Percentiles rank a stretch among this genome's conserved stretches.
Evolutionary conservation across 2,329 filamentous ascomycete genomes (phyloP).

Genomic region (Neonectria neomacrospora): DNA sequence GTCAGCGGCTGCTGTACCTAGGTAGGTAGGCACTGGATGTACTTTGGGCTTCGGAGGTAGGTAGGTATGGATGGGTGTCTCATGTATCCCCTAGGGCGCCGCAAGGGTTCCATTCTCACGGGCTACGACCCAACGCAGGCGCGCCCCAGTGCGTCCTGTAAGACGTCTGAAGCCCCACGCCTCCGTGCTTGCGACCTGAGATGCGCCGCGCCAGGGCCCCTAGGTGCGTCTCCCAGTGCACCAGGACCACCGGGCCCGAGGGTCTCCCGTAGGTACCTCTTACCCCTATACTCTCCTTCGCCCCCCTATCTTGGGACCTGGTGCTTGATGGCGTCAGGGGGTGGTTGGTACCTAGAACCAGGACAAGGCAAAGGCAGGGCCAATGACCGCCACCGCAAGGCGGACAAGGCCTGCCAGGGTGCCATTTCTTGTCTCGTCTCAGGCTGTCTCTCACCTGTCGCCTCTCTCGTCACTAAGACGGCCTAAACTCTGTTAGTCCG

Average conservation of each 20-base stretch:
- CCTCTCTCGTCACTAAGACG: slow-evolving; percentile 9
- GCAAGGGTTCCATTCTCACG: slow-evolving; percentile 18
- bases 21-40: not conserved
- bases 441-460: slow-evolving; percentile 10
- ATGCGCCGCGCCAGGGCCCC: slow-evolving; percentile 14
- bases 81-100: not conserved
- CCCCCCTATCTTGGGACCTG: slow-evolving; percentile 37
- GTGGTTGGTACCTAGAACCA: slow-evolving; percentile 19
- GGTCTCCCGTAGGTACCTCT: slow-evolving; percentile 11
- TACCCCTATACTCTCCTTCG: slow-evolving; percentile 31
- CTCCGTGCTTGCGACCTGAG: slow-evolving; percentile 17
- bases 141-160: slow-evolving; percentile 11
- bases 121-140: slow-evolving; percentile 11
- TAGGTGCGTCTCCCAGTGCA: slow-evolving; percentile 4
- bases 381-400: not conserved
- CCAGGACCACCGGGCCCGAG: slow-evolving; percentile 14
- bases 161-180: slow-evolving; percentile 17
- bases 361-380: slow-evolving; percentile 1
- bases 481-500: slow-evolving; percentile 23
- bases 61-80: not conserved
- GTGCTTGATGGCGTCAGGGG: slow-evolving; percentile 39
- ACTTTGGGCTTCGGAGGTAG: not conserved
- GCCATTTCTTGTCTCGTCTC: slow-evolving; percentile 19
- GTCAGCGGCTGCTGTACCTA: slow-evolving; percentile 15
- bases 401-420: slow-evolving; percentile 9